Conservation (phyloP, 78 protist genomes). For the Corallochytrium limacisporum region DNA sequence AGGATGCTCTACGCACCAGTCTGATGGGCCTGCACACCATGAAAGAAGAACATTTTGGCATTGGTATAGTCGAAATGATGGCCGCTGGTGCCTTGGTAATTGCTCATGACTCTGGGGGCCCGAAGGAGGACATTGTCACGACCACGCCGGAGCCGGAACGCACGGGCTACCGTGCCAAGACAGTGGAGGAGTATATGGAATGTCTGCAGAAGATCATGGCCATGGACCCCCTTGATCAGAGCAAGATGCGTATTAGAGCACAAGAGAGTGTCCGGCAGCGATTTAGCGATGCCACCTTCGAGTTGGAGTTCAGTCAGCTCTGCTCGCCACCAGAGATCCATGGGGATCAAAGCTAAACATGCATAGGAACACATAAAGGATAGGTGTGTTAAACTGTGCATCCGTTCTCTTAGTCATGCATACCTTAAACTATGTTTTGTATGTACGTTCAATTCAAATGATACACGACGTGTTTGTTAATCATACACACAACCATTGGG, state of each 20-base stretch:
- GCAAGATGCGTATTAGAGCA: not conserved
- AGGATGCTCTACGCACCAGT: not conserved
- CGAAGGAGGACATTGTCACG: not conserved
- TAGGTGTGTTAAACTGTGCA: too few species aligned
- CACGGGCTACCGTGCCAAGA: not conserved
- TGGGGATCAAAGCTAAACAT: too few species aligned
- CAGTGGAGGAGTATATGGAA: not conserved
- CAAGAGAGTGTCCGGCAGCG: not conserved
- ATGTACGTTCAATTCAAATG: too few species aligned
- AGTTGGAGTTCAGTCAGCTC: not conserved
- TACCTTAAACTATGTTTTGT: too few species aligned
- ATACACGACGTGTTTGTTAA: too few species aligned
- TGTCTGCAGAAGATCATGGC: not conserved
- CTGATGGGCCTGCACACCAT: constrained; percentile 71
- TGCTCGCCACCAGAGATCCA: too few species aligned
- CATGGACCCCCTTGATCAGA: not conserved
- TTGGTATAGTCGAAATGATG: not conserved
- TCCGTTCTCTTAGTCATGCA: too few species aligned
- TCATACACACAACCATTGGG: too few species aligned
- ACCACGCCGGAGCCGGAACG: not conserved
- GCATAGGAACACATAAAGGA: too few species aligned
- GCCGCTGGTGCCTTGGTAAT: not conserved
- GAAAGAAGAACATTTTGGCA: constrained; percentile 66
- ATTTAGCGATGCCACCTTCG: not conserved
- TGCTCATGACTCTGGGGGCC: constrained; percentile 2